phyloP scores from a whole-genome alignment of 495 filamentous ascomycete species.

The Platismatia glauca region DNA sequence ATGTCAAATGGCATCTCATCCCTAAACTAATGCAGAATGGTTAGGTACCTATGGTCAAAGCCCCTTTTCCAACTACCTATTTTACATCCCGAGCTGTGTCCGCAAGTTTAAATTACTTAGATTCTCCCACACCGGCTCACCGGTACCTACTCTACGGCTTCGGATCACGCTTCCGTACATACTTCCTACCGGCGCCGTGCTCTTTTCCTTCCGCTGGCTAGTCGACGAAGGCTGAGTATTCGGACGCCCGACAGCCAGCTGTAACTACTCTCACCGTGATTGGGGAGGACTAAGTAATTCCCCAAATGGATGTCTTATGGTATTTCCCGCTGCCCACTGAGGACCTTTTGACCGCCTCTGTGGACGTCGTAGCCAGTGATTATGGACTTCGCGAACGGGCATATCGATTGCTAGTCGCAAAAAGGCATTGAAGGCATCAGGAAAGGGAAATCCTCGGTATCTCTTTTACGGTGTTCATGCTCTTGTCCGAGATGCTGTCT shows the following conservation, averaged over 20 bases:
- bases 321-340: neutral
- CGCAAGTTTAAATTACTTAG: no score
- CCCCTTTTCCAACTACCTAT: no score
- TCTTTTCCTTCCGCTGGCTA: neutral
- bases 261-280: neutral
- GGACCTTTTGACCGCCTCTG: neutral
- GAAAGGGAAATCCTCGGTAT: neutral
- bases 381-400: neutral
- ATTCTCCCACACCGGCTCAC: neutral
- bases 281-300: neutral
- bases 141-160: no score
- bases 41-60: no score
- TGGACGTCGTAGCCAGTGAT: neutral
- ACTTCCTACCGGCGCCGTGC: neutral
- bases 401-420: no score
- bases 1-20: neutral
- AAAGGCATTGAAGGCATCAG: neutral
- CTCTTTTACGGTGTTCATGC: neutral
- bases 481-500: neutral
- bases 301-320: neutral
- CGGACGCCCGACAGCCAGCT: neutral
- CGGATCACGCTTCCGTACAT: neutral
- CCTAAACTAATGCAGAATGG: no score
- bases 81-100: no score
- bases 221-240: neutral